Evolutionary conservation across 306 rosid species (phyloP), one percentile per base, ranked within the genome.

Genomic region (Cucumis melo): DNA sequence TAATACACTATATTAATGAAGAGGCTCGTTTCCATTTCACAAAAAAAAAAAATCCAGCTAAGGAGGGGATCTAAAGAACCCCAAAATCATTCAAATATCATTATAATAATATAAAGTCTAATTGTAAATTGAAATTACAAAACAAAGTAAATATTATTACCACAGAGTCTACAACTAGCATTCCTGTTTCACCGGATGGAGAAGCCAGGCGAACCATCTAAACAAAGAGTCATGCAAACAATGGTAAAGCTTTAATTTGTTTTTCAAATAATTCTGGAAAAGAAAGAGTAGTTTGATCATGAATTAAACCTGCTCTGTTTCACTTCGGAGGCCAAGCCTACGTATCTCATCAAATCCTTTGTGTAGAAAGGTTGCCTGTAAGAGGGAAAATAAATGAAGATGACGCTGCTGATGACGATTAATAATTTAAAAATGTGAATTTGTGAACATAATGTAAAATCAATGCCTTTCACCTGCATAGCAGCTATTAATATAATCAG

Each of bases 271-370:
- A 36, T 72, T 59, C 55, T 64, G 48, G 82, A 78, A 10, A 75
- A 50, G 36, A 11, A 75, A 46, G 21, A 41, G n/a, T 44, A 7
- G 76, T 16, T 71, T 23, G 21, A 48, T 24, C 34, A 24, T 50
- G 76, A 83, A 66, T 39, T 71, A 57, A 77, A 94, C 98, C 98
- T 91, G 97, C 83, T 94, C 97, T 34, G 92, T 94, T 85, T 91
- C 98, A 81, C 84, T 87, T 83, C 29, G 88, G 23, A 91, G 97
- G 73, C 98, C 98, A 81, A 90, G 97, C 41, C 96, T 85, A 6
- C 97, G 98, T 75, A 90, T 94, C 89, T 94, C 98, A 10, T 94
- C 98, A 89, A 90, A 94, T 78, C 97, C 98, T 83, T 94, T 94
- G 77, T 94, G 98, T 57, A 91, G 83, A 89, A 91, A 94, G n/a